A percentile compares a stretch with the other conserved stretches of the same genome.
Evolutionary conservation across 306 rosid species (phyloP).

Genomic region (Biancaea sappan): DNA sequence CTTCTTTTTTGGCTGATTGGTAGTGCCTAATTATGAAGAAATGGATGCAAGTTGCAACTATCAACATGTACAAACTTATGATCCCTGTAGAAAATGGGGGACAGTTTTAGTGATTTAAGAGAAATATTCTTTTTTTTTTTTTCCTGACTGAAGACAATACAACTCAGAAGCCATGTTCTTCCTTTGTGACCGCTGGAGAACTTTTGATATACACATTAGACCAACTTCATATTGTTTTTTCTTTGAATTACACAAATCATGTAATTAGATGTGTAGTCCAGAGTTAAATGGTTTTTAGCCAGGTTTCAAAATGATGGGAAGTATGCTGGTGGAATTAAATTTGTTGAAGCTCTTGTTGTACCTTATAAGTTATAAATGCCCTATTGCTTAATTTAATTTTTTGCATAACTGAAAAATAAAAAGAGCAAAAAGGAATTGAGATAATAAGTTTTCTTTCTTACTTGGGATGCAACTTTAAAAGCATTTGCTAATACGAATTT

Average conservation of each 20-base stretch:
- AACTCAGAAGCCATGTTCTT: conserved; percentile 3
- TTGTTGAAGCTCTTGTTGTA: not conserved
- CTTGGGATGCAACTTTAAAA: conserved; percentile 20
- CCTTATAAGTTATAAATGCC: not conserved
- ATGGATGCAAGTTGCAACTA: not conserved
- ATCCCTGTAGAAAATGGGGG: conserved; percentile 4
- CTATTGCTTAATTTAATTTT: not conserved
- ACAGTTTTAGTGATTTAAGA: not conserved
- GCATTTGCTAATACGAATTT: conserved; percentile 17
- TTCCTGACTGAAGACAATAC: not conserved
- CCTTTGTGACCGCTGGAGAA: not conserved
- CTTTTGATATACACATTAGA: conserved; percentile 9
- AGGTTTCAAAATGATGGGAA: conserved; percentile 3
- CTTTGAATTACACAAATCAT: conserved; percentile 10
- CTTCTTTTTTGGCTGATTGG: not conserved
- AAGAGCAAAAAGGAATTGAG: not conserved
- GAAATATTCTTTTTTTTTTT: conserved; percentile 13
- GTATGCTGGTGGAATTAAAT: not conserved
- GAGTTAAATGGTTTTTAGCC: not conserved
- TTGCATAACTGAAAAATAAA: not conserved
- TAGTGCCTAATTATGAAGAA: conserved; percentile 17
- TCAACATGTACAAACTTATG: conserved; percentile 14
- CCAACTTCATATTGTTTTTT: not conserved
- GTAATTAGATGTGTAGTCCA: conserved; percentile 20
- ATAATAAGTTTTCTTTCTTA: not conserved